A percentile compares a stretch with the other conserved stretches of the same genome.
Conservation (phyloP, 768 basidiomycete species). For the Dentipellis fragilis region DNA sequence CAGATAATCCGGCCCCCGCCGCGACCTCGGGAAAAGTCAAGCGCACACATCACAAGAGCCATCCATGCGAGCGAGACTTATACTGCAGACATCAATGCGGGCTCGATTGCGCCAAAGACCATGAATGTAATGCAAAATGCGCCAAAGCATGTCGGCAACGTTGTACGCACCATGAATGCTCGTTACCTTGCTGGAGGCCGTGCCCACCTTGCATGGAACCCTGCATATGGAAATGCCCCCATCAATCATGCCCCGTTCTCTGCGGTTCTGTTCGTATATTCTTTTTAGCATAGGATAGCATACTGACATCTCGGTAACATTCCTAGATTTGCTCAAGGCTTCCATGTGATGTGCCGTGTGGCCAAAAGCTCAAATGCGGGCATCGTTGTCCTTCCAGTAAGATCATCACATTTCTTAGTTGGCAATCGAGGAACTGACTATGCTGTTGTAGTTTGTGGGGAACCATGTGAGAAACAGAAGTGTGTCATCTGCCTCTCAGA, state of each 20-base stretch:
- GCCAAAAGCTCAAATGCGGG: slow-evolving; percentile 22
- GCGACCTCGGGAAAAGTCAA: neutral
- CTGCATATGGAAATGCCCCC: slow-evolving; percentile 26
- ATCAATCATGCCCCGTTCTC: slow-evolving; percentile 23
- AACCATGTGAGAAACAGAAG: slow-evolving; percentile 23
- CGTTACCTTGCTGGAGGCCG: slow-evolving; percentile 20
- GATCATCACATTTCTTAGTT: neutral
- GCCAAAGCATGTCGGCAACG: slow-evolving; percentile 15
- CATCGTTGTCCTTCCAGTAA: slow-evolving; percentile 29
- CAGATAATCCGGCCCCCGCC: too few species aligned
- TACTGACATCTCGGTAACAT: neutral
- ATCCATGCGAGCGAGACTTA: slow-evolving; percentile 21
- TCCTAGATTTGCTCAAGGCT: slow-evolving; percentile 26
- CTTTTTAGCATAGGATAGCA: too few species aligned
- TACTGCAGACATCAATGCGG: slow-evolving; percentile 25
- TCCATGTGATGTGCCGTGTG: slow-evolving; percentile 26
- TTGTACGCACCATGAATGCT: slow-evolving; percentile 22
- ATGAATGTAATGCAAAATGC: slow-evolving; percentile 21
- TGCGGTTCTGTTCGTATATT: slow-evolving; percentile 25
- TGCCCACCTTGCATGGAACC: slow-evolving; percentile 26
- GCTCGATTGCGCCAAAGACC: slow-evolving; percentile 18
- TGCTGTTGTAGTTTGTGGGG: slow-evolving; percentile 24
- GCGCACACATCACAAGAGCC: slow-evolving; percentile 17
- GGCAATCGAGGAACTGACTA: neutral
- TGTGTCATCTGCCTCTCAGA: slow-evolving; percentile 22